Base-by-base conservation (phyloP, 805 yeast species). In the Monosporozyma aerobia region DNA sequence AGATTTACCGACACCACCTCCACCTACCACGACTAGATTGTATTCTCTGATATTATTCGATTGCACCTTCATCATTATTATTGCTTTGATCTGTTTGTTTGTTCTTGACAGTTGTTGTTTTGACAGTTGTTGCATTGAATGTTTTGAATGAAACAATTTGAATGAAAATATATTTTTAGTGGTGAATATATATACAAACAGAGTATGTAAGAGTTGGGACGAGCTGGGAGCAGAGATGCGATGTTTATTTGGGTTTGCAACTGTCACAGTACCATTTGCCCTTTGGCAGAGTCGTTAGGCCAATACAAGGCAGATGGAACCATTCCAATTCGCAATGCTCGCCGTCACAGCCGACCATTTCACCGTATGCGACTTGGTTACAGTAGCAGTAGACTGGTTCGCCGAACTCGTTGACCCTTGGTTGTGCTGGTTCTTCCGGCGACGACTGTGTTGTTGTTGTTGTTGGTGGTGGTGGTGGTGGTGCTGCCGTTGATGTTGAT, bases 311-410 rank as follows among this genome's bases (percentile, higher is more conserved):
- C 59, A 92, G 73, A 73, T 90, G 98, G 71, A 90, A 90, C 98
- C 98, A 90, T 68, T 90, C 98, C 51, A 89, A 76, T 65, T 83
- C 83, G 73, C 98, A 92, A 54, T 83, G 81, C 37, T 87, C 90
- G 11, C 97, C 97, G 64, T 94, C 99, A 71, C 99, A 94, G 2
- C 96, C 99, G 55, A 94, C 97, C 99, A 94, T 94, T 64, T 94
- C 98, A 19, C 99, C 99, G 65, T 87, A 94, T 4, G 97, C 92
- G 0, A 90, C 96, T 67, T 90, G 97, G 67, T 90, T 88, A 72
- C 99, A 94, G 72, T 92, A 90, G 69, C 99, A 94, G 67, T 92
- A 92, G 2, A 90, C 80, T 0, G 95, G 96, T 63, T 90, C 97
- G 23, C 74, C 76, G 48, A 65, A 69, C 29, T 67, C 72, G 53